Evolutionary conservation across 140 eudicot species (phyloP).

Genomic region (Erigeron philadelphicus): DNA sequence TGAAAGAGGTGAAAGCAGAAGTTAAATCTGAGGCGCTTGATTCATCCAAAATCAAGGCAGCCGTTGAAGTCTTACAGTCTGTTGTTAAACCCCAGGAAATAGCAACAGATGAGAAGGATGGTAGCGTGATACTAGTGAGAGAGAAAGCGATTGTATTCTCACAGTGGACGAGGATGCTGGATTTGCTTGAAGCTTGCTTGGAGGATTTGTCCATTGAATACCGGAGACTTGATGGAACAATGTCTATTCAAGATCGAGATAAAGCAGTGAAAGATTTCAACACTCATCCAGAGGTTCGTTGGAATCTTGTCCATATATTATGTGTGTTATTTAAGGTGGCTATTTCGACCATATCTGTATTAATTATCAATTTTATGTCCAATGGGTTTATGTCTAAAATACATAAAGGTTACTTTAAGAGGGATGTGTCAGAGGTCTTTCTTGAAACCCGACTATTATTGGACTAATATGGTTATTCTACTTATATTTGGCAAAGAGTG

Average conservation of each 20-base stretch:
- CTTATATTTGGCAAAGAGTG: not conserved
- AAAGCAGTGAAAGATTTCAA: constrained; percentile 90
- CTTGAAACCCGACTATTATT: too few relatives aligned
- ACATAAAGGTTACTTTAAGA: not conserved
- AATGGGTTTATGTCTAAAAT: not conserved
- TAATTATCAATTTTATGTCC: not conserved
- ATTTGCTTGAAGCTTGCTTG: constrained; percentile 78
- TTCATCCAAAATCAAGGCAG: constrained; percentile 89
- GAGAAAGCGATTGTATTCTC: constrained; percentile 97
- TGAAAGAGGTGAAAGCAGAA: too few relatives aligned
- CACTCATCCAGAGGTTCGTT: constrained; percentile 81
- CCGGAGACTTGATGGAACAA: constrained; percentile 91
- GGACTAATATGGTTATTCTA: not conserved
- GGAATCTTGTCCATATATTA: not conserved
- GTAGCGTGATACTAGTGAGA: constrained; percentile 32
- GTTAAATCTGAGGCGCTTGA: constrained; percentile 31
- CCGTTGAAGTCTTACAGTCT: constrained; percentile 58
- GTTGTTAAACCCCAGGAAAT: constrained; percentile 37
- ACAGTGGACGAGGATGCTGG: constrained; percentile 98
- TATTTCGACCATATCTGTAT: not conserved
- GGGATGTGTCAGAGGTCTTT: not conserved
- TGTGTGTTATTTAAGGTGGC: not conserved
- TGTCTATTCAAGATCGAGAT: constrained; percentile 86
- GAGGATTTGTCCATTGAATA: constrained; percentile 62
- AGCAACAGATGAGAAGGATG: constrained; percentile 6